Evolutionary conservation across 164 flowering plant genomes (phyloP).

Genomic region (Saururus chinensis): DNA sequence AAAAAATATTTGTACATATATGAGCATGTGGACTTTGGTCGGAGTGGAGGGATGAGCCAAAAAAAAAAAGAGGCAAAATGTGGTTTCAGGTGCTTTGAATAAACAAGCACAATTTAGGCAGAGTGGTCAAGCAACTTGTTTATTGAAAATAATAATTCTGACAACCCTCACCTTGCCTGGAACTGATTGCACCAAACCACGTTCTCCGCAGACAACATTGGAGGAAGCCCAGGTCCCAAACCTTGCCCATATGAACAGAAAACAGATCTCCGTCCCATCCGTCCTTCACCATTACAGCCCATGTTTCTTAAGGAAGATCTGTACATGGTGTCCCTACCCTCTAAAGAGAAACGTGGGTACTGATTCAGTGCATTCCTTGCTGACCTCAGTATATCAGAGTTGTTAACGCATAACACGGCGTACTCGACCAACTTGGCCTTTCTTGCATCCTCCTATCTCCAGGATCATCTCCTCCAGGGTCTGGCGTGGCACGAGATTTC

Average conservation of each 20-base stretch:
- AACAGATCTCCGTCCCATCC: constrained; percentile 14
- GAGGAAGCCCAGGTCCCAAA: constrained; percentile 26
- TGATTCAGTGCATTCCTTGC: constrained; percentile 84
- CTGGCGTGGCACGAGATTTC: too few species aligned
- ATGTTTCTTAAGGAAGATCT: constrained; percentile 53
- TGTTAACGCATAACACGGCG: constrained; percentile 71
- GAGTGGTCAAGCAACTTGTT: too few species aligned
- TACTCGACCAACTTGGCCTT: constrained; percentile 20
- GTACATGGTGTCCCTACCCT: constrained; percentile 81
- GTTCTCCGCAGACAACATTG: constrained; percentile 44
- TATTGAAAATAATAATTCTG: too few species aligned
- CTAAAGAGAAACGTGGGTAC: constrained; percentile 89
- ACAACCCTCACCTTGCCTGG: too few species aligned
- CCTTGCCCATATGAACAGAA: background rate
- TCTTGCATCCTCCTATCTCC: constrained; percentile 48
- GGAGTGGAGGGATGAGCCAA: too few species aligned
- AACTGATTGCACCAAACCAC: constrained; percentile 89
- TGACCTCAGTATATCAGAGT: constrained; percentile 63
- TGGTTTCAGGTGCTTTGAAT: too few species aligned
- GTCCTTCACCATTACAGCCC: constrained; percentile 7
- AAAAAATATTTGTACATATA: too few species aligned
- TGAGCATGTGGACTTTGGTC: too few species aligned
- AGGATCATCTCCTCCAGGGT: constrained; percentile 87
- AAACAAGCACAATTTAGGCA: too few species aligned
- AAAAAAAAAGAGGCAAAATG: too few species aligned